Evolutionary conservation across 768 basidiomycete genomes (phyloP), one percentile per base, ranked within the genome.

Genomic region (Cubamyces lactineus): DNA sequence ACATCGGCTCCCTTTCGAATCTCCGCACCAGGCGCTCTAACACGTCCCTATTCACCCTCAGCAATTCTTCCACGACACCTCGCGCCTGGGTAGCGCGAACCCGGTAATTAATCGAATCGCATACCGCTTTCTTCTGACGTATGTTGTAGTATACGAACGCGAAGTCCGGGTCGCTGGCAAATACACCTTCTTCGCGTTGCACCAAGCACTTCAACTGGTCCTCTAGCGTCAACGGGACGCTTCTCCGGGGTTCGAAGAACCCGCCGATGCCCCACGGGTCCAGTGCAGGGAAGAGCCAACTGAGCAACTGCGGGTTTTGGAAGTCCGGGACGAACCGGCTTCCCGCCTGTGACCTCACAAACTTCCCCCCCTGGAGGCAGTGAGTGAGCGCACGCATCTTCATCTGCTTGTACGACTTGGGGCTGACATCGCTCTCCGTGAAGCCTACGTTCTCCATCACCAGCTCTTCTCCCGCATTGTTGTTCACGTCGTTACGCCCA

Each of bases 71-170:
- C 1, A 11, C 9, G 21, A 40, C 23, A 1, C n/a, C n/a, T 6
- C 3, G 8, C 13, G 3, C 23, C 16, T 53, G 8, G 1, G 52
- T 41, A 1, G 39, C 34, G 3, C 3, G 28, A 1, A 67, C 63
- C 0, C 38, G 5, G 34, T 61, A 67, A 0, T 17, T 12, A 0
- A 51, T 53, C 1, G 55, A 51, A 0, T 24, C 24, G 13, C 24
- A 65, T 1, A 67, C 66, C 0, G 49, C 13, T n/a, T 49, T 39
- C 48, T 69, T 69, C n/a, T 64, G 66, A 2, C 57, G 7, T 11
- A 69, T 66, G 28, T 46, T 67, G 26, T 57, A 67, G 30, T 53
- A 68, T 2, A 68, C 64, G 26, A 64, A 68, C 0, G 59, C 67
- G 40, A 68, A 68, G 9, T 62, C 57, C 0, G 62, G 38, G 48